Conservation (phyloP, 768 basidiomycete genomes). For the Termitomyces sp. region DNA sequence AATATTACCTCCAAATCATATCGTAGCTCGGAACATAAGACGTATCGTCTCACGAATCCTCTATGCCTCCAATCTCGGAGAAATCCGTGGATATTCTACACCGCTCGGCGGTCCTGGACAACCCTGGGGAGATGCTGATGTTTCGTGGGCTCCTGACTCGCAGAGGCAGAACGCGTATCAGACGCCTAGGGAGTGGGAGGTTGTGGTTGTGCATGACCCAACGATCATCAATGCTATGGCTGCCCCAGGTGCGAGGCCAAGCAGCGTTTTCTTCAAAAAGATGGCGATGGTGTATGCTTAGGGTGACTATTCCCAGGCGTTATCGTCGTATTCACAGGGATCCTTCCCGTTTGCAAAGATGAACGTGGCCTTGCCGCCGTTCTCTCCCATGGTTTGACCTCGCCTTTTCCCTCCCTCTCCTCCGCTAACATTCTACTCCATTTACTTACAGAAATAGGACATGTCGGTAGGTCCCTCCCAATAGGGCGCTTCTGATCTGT, state of each 20-base stretch:
- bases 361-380: slow-evolving; percentile 83
- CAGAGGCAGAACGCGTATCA: slow-evolving; percentile 14
- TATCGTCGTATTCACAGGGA: slow-evolving; percentile 87
- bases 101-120: neutral
- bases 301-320: slow-evolving; percentile 35
- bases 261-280: neutral
- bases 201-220: slow-evolving; percentile 73
- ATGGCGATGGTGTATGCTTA: neutral
- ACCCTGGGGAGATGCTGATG: slow-evolving; percentile 5
- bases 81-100: slow-evolving; percentile 29
- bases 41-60: slow-evolving; percentile 66
- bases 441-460: slow-evolving; percentile 63
- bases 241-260: slow-evolving; percentile 43
- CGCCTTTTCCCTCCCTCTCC: neutral
- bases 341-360: slow-evolving; percentile 69
- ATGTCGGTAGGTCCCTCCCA: slow-evolving; percentile 41
- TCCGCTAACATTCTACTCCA: no score
- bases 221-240: slow-evolving; percentile 76
- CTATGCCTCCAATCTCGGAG: slow-evolving; percentile 65
- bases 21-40: slow-evolving; percentile 60
- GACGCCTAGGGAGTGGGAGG: slow-evolving; percentile 49
- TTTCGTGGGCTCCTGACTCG: slow-evolving; percentile 27
- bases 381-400: slow-evolving; percentile 66
- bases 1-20: slow-evolving; percentile 64
- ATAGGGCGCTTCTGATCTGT: neutral